Evolutionary conservation across 225 moss, liverwort and hornwort species (phyloP), one percentile per base, ranked within the genome.

Genomic region (Straminergon stramineum): DNA sequence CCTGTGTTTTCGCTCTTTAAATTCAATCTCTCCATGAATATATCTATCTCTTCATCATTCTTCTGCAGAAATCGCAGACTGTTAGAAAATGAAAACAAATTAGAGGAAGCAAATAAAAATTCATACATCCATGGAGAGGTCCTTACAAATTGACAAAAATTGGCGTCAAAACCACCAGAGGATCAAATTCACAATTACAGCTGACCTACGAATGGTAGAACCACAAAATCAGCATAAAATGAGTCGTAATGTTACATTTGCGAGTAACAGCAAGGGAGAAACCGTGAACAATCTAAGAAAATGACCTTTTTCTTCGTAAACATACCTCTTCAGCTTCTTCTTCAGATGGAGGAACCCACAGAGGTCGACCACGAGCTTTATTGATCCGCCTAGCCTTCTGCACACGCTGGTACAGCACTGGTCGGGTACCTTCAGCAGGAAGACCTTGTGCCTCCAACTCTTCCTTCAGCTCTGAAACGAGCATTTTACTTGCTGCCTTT

Each of bases 351-450:
- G 99, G 99, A 89, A 97, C 89, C 99, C 99, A 99, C 83, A 99
- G 95, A 69, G 97, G 99, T 91, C 99, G 96, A 69, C 99, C 99
- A 82, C 99, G 97, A 90, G 99, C 96, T 81, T 96, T 95, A 90
- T 99, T 99, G 53, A 99, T 99, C 71, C 96, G 95, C 90, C 99
- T 93, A 75, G 99, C 99, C 94, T 99, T 99, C 92, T 97, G 99
- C 86, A 99, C 99, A 91, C 99, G 96, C 92, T 99, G 99, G 90
- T 99, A 99, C 43, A 99, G 92, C 74, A 99, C 95, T 83, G 99
- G 99, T 91, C 99, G 93, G 78, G 97, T 97, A 81, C 99, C 99
- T 92, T 97, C 99, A 74, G 92, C 94, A 78, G 99, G 99, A 84
- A 99, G 92, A 27, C 96, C 97, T 93, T 99, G 99, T 22, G 97